Percentiles rank a stretch among this genome's conserved stretches.
phyloP scores from a whole-genome alignment of 495 filamentous ascomycete species.

The Hamigera avellanea region DNA sequence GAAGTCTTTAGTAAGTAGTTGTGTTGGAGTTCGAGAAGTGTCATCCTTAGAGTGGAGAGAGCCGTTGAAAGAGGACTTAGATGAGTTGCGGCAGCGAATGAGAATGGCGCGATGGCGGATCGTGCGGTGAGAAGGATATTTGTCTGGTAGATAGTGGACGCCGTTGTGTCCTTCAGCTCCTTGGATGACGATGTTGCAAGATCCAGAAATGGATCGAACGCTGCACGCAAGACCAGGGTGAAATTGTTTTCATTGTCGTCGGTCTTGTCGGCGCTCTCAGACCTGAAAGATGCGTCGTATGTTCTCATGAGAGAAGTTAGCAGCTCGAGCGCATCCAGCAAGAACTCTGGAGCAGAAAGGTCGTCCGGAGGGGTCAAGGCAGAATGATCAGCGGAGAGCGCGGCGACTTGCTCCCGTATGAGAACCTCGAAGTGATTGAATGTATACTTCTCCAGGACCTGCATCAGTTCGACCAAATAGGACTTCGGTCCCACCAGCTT shows the following conservation, averaged over 20 bases:
- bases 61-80: constrained; percentile 19
- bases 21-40: constrained; percentile 34
- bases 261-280: constrained; percentile 37
- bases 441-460: constrained; percentile 60
- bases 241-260: constrained; percentile 37
- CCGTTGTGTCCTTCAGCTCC: constrained; percentile 41
- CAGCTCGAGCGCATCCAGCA: constrained; percentile 66
- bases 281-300: constrained; percentile 66
- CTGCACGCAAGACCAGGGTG: constrained; percentile 63
- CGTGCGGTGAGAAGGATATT: constrained; percentile 62
- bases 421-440: constrained; percentile 70
- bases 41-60: constrained; percentile 27
- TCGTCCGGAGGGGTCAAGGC: constrained; percentile 41
- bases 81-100: constrained; percentile 34
- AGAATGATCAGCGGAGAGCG: constrained; percentile 57
- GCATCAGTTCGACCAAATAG: constrained; percentile 56
- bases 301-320: constrained; percentile 67
- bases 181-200: constrained; percentile 59
- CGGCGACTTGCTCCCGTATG: constrained; percentile 65
- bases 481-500: constrained; percentile 64
- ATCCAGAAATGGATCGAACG: constrained; percentile 76
- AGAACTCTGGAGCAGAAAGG: constrained; percentile 70
- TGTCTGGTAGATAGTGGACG: constrained; percentile 61
- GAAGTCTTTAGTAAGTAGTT: constrained; percentile 61
- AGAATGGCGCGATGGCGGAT: constrained; percentile 24